These are phyloP conservation scores for Butyriboletus loyo DNA, from an alignment of 768 basidiomycete genomes.

Conservation along the genomic window DNA sequence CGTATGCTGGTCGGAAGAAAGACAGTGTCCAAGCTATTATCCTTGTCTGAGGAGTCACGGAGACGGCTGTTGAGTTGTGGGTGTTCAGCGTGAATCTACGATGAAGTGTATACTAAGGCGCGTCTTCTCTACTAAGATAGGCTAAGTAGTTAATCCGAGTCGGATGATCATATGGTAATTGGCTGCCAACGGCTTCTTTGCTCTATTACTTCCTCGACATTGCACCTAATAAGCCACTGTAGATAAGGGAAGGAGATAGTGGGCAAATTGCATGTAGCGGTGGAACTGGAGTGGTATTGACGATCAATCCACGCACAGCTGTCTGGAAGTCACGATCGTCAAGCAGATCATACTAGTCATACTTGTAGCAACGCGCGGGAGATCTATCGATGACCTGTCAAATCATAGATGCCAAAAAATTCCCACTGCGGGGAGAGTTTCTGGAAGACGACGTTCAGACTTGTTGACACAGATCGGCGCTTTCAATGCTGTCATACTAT, in stretches of 20 bases:
- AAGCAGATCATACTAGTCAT: neutral
- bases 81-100: neutral
- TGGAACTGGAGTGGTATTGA: neutral
- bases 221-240: neutral
- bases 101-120: neutral
- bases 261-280: neutral
- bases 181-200: too few relatives aligned
- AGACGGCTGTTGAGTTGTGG: neutral
- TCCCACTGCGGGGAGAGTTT: neutral
- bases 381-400: neutral
- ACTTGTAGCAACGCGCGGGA: neutral
- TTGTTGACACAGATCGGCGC: neutral
- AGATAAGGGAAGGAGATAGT: neutral
- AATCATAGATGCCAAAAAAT: neutral
- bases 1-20: neutral
- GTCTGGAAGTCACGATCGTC: neutral
- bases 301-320: neutral
- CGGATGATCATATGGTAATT: neutral
- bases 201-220: neutral
- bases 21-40: neutral
- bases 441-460: neutral
- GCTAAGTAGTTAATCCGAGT: slow-evolving; percentile 1
- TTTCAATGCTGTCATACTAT: too few relatives aligned
- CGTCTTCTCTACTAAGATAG: neutral
- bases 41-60: neutral